Evolutionary conservation across 2,329 filamentous ascomycete genomes (phyloP).

Genomic region (Arthrobotrys conoides): DNA sequence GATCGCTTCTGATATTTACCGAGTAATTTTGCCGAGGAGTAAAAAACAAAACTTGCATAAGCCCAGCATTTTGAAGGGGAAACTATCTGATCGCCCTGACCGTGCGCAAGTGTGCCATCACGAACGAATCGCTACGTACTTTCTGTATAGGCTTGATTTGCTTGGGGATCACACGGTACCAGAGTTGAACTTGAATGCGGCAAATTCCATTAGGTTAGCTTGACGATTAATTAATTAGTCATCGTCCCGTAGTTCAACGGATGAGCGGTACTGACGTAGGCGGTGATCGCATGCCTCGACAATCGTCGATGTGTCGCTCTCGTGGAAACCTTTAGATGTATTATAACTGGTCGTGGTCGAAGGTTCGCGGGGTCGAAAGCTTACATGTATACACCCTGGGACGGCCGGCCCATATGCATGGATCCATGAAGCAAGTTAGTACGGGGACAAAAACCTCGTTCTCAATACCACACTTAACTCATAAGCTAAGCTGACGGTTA

Average conservation of each 20-base stretch:
- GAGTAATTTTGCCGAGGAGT: constrained; percentile 39
- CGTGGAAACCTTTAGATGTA: neutral
- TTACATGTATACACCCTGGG: neutral
- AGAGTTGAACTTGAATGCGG: constrained; percentile 23
- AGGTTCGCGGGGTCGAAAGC: neutral
- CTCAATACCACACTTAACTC: neutral
- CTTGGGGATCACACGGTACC: constrained; percentile 7
- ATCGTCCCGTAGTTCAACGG: constrained; percentile 14
- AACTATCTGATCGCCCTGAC: constrained; percentile 29
- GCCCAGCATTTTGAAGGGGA: constrained; percentile 4
- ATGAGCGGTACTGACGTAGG: constrained; percentile 8
- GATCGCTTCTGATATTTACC: constrained; percentile 35
- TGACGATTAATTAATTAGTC: neutral
- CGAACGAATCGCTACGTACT: constrained; percentile 19
- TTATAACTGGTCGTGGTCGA: neutral
- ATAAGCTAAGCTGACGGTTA: neutral
- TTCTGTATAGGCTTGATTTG: constrained; percentile 9
- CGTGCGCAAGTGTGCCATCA: constrained; percentile 44
- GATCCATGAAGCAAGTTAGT: neutral
- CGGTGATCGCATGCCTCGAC: neutral
- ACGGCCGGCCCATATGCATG: no score
- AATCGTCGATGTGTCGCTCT: neutral
- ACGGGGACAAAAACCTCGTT: neutral
- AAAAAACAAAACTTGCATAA: constrained; percentile 32
- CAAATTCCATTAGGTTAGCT: constrained; percentile 46